These are phyloP conservation scores for Priceomyces fermenticarens DNA, from an alignment of 805 yeast species.

Conservation along the genomic window DNA sequence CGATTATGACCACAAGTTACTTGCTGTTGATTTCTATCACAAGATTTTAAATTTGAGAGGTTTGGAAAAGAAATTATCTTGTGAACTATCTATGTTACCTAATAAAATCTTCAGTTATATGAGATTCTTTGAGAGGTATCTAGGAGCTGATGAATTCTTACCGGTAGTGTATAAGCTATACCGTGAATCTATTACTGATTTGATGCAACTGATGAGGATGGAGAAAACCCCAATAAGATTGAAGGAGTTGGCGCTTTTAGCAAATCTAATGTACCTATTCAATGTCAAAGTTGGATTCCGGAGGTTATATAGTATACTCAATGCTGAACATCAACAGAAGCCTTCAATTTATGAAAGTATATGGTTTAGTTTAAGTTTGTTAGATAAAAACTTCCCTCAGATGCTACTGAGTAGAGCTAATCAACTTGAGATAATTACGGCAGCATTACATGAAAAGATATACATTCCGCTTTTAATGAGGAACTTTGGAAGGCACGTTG, in stretches of 20 bases:
- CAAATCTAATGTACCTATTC: conserved; percentile 13
- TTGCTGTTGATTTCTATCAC: conserved; percentile 5
- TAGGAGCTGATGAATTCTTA: conserved; percentile 10
- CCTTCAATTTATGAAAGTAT: conserved; percentile 10
- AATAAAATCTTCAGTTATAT: background rate
- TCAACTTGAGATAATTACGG: conserved; percentile 6
- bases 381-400: conserved; percentile 13
- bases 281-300: conserved; percentile 13
- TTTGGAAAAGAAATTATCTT: background rate
- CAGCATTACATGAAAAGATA: conserved; percentile 7
- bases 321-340: background rate
- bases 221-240: background rate
- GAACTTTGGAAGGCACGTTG: background rate
- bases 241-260: conserved; percentile 5
- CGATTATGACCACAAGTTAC: background rate
- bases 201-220: conserved; percentile 5
- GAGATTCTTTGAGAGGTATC: background rate
- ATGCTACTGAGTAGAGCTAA: conserved; percentile 7
- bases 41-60: background rate
- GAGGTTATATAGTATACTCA: conserved; percentile 5
- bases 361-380: conserved; percentile 17
- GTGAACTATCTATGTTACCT: background rate
- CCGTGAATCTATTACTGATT: background rate
- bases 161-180: conserved; percentile 11
- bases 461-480: conserved; percentile 7